A percentile compares a stretch with the other conserved stretches of the same genome.
Conservation (phyloP, 2,329 filamentous ascomycete genomes). For the Lanzia echinophila region DNA sequence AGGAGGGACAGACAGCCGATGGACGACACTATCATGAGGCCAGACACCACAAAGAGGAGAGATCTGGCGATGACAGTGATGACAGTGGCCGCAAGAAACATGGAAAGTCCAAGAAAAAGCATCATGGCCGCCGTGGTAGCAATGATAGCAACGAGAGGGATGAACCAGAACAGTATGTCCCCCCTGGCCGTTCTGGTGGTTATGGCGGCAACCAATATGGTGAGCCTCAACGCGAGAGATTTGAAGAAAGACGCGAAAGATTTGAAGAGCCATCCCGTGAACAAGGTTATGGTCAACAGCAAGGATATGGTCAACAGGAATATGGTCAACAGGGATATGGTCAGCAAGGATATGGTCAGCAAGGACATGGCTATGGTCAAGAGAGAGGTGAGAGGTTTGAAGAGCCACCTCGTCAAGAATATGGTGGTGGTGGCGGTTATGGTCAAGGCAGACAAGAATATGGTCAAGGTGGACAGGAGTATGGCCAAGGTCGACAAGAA, state of each 20-base stretch:
- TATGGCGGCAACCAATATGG: not conserved
- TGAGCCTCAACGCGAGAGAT: not conserved
- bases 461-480: conserved; percentile 2
- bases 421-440: not conserved
- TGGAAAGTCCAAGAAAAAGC: conserved; percentile 26
- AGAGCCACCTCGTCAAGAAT: not conserved
- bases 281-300: not conserved
- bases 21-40: conserved; percentile 19
- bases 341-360: not conserved
- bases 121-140: conserved; percentile 14
- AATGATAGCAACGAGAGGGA: conserved; percentile 16
- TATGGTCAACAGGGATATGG: conserved; percentile 15
- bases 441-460: conserved; percentile 6
- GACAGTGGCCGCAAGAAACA: conserved; percentile 25
- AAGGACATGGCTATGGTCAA: too few relatives aligned
- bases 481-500: conserved; percentile 3
- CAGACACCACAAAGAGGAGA: conserved; percentile 19
- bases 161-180: conserved; percentile 14
- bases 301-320: not conserved
- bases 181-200: conserved; percentile 14
- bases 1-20: conserved; percentile 15
- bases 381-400: too few relatives aligned
- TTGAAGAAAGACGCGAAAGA: conserved; percentile 3
- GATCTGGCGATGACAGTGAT: conserved; percentile 25
- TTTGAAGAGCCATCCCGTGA: conserved; percentile 2